These are phyloP conservation scores for Stenogyne calaminthoides DNA, from an alignment of 305 asterid species.

Conservation along the genomic window DNA sequence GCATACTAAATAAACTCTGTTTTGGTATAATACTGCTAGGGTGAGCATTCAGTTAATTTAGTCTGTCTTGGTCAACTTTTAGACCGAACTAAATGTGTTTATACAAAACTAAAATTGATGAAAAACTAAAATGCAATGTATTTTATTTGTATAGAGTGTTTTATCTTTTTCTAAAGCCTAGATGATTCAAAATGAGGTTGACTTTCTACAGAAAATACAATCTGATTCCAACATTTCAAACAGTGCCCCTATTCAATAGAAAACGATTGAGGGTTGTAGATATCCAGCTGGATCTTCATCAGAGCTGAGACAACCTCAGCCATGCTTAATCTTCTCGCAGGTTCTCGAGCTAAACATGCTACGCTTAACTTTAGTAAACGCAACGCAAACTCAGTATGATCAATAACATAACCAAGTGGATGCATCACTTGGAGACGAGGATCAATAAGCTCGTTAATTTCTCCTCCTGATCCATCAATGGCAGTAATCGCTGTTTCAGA, in stretches of 20 bases:
- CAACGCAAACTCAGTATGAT: slow-evolving; percentile 49
- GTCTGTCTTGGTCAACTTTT: no score
- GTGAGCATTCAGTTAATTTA: no score
- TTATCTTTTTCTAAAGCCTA: no score
- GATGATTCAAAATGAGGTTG: no score
- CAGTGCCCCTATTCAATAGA: slow-evolving; percentile 22
- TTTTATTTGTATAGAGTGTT: no score
- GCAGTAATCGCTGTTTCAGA: slow-evolving; percentile 37
- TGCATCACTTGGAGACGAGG: slow-evolving; percentile 54
- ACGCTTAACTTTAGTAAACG: slow-evolving; percentile 44
- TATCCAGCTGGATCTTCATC: slow-evolving; percentile 54
- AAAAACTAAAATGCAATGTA: no score
- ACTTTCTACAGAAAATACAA: neutral
- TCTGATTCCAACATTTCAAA: neutral
- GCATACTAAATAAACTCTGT: neutral
- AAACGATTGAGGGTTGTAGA: slow-evolving; percentile 36
- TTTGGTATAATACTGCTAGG: no score
- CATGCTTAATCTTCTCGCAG: slow-evolving; percentile 51
- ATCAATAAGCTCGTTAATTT: slow-evolving; percentile 42
- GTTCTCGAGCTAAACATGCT: slow-evolving; percentile 53
- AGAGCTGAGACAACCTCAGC: slow-evolving; percentile 51
- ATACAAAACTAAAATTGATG: no score
- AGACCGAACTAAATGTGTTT: no score
- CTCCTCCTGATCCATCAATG: slow-evolving; percentile 31
- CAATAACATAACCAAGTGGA: slow-evolving; percentile 63